Evolutionary conservation across 495 filamentous ascomycete genomes (phyloP).

Genomic region (Hypoxylon lenormandii): DNA sequence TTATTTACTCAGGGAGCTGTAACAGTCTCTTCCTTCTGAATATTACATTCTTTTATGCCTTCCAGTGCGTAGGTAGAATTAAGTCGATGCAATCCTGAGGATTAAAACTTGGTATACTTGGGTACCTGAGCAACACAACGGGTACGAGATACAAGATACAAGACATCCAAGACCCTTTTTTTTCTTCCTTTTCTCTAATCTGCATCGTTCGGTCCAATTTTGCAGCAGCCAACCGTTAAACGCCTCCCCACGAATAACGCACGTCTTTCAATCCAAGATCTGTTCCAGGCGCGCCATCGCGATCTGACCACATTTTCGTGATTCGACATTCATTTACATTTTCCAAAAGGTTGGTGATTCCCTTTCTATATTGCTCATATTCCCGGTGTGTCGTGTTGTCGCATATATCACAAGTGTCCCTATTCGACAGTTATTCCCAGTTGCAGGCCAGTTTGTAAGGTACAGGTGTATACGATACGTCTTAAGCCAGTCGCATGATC

Average conservation of each 20-base stretch:
- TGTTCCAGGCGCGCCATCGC: constrained; percentile 41
- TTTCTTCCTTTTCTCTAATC: constrained; percentile 21
- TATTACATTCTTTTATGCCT: constrained; percentile 4
- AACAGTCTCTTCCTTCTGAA: constrained; percentile 27
- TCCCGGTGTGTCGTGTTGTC: constrained; percentile 3
- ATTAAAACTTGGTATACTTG: no score
- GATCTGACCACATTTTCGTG: constrained; percentile 41
- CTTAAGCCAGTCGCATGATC: constrained; percentile 20
- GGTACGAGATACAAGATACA: not conserved
- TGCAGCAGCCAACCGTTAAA: constrained; percentile 23
- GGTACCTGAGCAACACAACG: no score
- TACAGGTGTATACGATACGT: no score
- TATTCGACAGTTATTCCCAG: not conserved
- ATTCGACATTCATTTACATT: constrained; percentile 35
- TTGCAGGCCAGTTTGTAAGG: constrained; percentile 4
- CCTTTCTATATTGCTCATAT: constrained; percentile 12
- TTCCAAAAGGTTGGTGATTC: constrained; percentile 26
- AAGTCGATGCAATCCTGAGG: no score
- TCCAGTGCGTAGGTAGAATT: not conserved
- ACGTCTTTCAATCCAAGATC: constrained; percentile 41
- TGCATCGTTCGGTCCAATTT: constrained; percentile 38
- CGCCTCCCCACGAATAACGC: constrained; percentile 30
- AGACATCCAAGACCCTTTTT: constrained; percentile 31
- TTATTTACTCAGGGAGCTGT: constrained; percentile 12
- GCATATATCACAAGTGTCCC: constrained; percentile 10